Base-by-base conservation (phyloP, 306 rosid genomes). In the Cucurbita moschata region DNA sequence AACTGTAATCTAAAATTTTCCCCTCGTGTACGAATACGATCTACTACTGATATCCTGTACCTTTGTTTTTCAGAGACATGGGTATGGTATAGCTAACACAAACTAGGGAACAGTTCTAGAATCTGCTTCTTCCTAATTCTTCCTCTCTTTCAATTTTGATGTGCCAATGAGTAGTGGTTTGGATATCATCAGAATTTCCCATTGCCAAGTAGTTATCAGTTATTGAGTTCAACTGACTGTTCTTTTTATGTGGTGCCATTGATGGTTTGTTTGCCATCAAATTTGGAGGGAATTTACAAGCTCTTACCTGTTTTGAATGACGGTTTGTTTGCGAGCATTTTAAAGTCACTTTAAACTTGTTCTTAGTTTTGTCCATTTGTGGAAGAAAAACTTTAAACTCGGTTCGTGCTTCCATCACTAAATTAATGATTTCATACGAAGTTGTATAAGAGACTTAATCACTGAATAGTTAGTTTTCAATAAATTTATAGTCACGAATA, bases 11-110 rank as follows among this genome's bases (percentile, higher is more conserved):
- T 47, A 68, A 68, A 68, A 12, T 47, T 68, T 68, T 68, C 30
- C 52, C 43, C 73, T 68, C 43, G 63, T 73, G 63, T 62, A 51
- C 52, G 44, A 62, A 6, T 13, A 21, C 21, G 55, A 59, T 43
- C 38, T 35, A 60, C 38, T 35, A 60, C 63, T 71, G 55, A 71
- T 50, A 39, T 42, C 77, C 76, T 55, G 73, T 78, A 52, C 75
- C 79, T 16, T 49, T 42, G 72, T 58, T 50, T 52, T 72, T 71
- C 52, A 23, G 69, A 72, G 42, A 56, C 81, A 19, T 44, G 74
- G 61, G 73, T 77, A 71, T 72, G 77, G 56, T 71, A 78, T 43
- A 42, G 72, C 72, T 66, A 66, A 43, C 72, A 19, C 54, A 65
- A 68, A 68, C 42, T 68, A 68, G 57, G 73, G 73, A 21, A 68